phyloP scores from a whole-genome alignment of 257 asterid species.

The Solanum verrucosum region DNA sequence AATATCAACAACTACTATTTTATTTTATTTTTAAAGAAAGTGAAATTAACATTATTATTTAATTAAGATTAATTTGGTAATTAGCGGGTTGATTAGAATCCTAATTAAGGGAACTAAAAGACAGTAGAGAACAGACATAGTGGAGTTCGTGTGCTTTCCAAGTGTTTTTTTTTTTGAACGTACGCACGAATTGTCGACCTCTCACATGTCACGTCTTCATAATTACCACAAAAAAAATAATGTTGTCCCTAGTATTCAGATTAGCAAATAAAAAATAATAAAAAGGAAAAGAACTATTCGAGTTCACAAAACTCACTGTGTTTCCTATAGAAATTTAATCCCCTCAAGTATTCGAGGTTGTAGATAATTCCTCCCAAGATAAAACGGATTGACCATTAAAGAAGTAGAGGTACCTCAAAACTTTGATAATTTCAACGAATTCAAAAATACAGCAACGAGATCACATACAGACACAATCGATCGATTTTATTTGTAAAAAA shows the following conservation, averaged over 20 bases:
- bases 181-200: constrained; percentile 30
- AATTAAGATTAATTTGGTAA: background rate
- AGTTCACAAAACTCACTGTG: background rate
- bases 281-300: background rate
- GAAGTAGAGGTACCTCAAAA: background rate
- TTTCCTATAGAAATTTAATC: background rate
- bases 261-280: no score
- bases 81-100: background rate
- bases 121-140: constrained; percentile 17
- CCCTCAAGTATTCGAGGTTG: fast-evolving
- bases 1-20: background rate
- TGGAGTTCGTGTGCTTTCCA: constrained; percentile 29
- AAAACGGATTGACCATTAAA: no score
- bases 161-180: constrained; percentile 10
- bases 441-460: no score
- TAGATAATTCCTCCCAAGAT: no score
- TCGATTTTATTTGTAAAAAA: no score
- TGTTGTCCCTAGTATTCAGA: background rate
- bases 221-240: background rate
- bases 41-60: background rate
- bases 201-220: constrained; percentile 32
- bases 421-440: no score
- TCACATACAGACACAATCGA: no score
- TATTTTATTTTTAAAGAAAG: background rate
- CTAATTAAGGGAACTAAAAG: background rate